A percentile compares a stretch with the other conserved stretches of the same genome.
Conservation (phyloP, 148 eudicot genomes). For the Linanthus parryae region DNA sequence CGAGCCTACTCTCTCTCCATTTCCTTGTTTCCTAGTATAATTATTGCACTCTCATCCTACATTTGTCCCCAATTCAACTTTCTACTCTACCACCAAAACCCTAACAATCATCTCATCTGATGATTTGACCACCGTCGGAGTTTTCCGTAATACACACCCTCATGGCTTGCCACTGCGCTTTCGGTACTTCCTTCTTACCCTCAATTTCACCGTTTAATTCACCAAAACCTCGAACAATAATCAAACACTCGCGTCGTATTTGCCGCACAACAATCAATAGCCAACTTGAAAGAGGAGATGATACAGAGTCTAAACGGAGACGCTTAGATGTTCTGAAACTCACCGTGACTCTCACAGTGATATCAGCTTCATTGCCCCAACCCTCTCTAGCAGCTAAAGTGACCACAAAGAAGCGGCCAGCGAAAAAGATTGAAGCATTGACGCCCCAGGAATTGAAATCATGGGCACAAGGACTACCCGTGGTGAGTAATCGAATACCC, state of each 20-base stretch:
- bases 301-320: constrained; percentile 12
- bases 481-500: constrained; percentile 46
- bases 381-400: constrained; percentile 57
- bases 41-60: too few relatives aligned
- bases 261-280: constrained; percentile 26
- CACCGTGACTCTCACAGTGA: constrained; percentile 64
- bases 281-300: constrained; percentile 27
- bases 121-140: background rate
- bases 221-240: constrained; percentile 19
- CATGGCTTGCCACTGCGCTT: constrained; percentile 40
- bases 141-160: background rate
- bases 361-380: constrained; percentile 62
- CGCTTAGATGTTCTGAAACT: constrained; percentile 36
- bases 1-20: too few relatives aligned
- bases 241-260: constrained; percentile 8
- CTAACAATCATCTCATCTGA: background rate
- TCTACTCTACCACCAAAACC: too few relatives aligned
- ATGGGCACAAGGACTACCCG: constrained; percentile 77
- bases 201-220: constrained; percentile 21
- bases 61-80: too few relatives aligned
- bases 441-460: constrained; percentile 53
- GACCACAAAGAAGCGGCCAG: constrained; percentile 42
- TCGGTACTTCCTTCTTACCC: constrained; percentile 32
- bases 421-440: constrained; percentile 44
- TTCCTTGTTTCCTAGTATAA: too few relatives aligned